Evolutionary conservation across 305 asterid genomes (phyloP), one percentile per base, ranked within the genome.

Genomic region (Ajuga reptans): DNA sequence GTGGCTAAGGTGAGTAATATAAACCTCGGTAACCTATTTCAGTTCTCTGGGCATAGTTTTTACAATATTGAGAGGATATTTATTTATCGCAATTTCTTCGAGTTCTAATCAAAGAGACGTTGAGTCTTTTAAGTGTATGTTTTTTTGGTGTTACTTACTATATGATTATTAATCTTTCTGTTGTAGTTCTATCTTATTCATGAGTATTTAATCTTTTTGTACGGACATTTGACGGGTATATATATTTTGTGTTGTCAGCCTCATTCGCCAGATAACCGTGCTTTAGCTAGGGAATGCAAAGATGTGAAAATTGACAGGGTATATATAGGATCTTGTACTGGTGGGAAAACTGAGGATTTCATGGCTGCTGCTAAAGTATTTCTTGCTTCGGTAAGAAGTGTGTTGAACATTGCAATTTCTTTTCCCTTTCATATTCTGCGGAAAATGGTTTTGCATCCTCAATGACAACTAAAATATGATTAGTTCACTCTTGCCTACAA

Each of bases 331-430:
- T 92, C 97, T 54, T 92, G 98, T 77, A 90, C 97, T 57, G 94
- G 98, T 83, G 97, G 96, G 16, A 92, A 92, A 79, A 88, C 94
- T 3, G 97, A 92, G 76, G 98, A 92, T 84, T 92, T 92, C 78
- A 84, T 90, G 95, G 97, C 96, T 66, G 97, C 96, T 63, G 98
- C 98, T 24, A 92, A 81, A 88, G 80, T 88, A 60, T 84, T 92
- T 63, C 90, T 85, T 65, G 95, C 95, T 68, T 83, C 95, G 55
- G 97, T 90, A 87, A 72, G 85, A 36, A 53, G 12, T 68, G 50
- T 66, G 6, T 59, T 6, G 41, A n/a, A 3, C 57, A 5, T 36
- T 37, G 42, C 7, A 61, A 3, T 56, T 17, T 7, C 37, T 14
- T 37, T 46, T 10, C 34, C 31, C 15, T 45, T 46, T 21, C 8